Percentiles rank a stretch among this genome's conserved stretches.
Evolutionary conservation across 2,329 filamentous ascomycete species (phyloP).

Genomic region (Neobulgaria alba): DNA sequence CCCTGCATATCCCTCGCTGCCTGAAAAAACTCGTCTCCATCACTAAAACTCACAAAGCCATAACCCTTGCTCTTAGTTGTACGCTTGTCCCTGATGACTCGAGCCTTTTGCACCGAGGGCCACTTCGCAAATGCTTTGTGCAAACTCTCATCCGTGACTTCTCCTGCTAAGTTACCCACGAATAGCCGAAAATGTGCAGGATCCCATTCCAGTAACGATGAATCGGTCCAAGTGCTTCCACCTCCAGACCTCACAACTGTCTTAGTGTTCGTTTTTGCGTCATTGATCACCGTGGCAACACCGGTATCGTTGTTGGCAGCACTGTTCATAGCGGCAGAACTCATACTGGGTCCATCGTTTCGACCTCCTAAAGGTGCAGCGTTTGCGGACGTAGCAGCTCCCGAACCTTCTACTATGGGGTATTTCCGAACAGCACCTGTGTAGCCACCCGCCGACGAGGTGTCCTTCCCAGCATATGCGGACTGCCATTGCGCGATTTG

Average conservation of each 20-base stretch:
- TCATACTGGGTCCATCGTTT: conserved; percentile 55
- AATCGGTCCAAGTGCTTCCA: conserved; percentile 87
- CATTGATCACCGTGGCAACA: conserved; percentile 33
- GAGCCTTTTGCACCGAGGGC: conserved; percentile 80
- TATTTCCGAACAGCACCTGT: conserved; percentile 27
- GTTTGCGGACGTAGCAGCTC: conserved; percentile 37
- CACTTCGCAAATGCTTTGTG: conserved; percentile 90
- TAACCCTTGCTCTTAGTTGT: conserved; percentile 95
- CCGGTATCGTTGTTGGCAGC: conserved; percentile 39
- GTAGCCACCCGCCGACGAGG: conserved; percentile 27
- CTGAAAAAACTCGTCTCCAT: conserved; percentile 93
- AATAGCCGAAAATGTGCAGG: conserved; percentile 90
- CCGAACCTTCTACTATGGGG: conserved; percentile 34
- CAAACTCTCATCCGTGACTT: conserved; percentile 92
- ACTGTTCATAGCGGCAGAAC: conserved; percentile 56
- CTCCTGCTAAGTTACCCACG: conserved; percentile 91
- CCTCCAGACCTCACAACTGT: conserved; percentile 85
- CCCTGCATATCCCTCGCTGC: conserved; percentile 97
- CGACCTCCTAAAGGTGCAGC: conserved; percentile 33
- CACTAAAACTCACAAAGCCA: conserved; percentile 91
- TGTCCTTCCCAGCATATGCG: conserved; percentile 65
- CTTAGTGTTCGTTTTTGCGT: conserved; percentile 56
- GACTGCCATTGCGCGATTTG: conserved; percentile 95
- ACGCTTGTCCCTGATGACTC: conserved; percentile 89
- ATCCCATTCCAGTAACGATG: conserved; percentile 88